phyloP scores from a whole-genome alignment of 1,284 basidiomycete species.

The Fomitopsis betulina region DNA sequence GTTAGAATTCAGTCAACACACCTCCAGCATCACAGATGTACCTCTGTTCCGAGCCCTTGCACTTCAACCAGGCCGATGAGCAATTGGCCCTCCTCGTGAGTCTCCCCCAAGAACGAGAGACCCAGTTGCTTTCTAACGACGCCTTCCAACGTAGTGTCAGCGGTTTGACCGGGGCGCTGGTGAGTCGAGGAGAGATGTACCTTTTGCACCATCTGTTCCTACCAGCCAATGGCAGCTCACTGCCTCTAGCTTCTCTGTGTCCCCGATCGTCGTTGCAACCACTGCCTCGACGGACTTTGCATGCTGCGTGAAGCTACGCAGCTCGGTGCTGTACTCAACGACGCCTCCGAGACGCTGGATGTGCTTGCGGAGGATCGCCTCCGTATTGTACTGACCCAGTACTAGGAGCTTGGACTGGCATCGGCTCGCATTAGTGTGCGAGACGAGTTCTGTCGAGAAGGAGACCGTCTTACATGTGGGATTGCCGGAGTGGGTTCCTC shows the following conservation, averaged over 20 bases:
- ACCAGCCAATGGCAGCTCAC: constrained; percentile 20
- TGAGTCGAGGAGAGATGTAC: too few relatives aligned
- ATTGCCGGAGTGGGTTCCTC: constrained; percentile 8
- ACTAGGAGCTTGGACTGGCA: constrained; percentile 9
- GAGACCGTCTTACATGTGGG: constrained; percentile 18
- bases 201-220: constrained; percentile 32
- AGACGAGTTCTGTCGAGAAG: too few relatives aligned
- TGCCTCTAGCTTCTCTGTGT: neutral
- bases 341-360: constrained; percentile 17
- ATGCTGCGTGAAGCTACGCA: constrained; percentile 21
- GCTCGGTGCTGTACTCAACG: constrained; percentile 26
- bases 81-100: constrained; percentile 16
- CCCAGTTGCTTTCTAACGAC: constrained; percentile 24
- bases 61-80: constrained; percentile 28
- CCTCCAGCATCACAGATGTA: too few relatives aligned
- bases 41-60: constrained; percentile 13
- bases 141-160: constrained; percentile 22
- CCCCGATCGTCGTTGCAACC: constrained; percentile 1
- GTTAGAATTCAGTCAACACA: too few relatives aligned
- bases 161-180: too few relatives aligned
- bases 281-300: constrained; percentile 15
- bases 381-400: constrained; percentile 23
- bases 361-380: constrained; percentile 24
- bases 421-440: too few relatives aligned
- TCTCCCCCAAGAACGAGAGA: constrained; percentile 29